Conservation (phyloP, 2,329 filamentous ascomycete species). For the Lachnellula hyalina region DNA sequence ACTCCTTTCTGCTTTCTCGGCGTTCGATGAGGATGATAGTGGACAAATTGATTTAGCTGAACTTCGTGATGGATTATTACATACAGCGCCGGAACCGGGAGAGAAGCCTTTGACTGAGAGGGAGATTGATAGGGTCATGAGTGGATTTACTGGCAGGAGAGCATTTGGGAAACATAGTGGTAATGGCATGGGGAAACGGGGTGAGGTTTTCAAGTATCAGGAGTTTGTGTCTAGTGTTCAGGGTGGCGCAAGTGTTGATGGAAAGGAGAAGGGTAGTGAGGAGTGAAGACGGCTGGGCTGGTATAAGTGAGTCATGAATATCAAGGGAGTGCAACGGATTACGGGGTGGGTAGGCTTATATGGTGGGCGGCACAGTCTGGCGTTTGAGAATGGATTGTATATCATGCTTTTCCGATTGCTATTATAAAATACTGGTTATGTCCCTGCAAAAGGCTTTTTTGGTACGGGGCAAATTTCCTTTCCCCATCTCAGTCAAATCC, state of each 20-base stretch:
- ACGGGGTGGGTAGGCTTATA: background rate
- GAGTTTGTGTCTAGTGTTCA: slow-evolving; percentile 64
- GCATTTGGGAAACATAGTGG: slow-evolving; percentile 64
- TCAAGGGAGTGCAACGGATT: background rate
- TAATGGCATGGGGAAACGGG: slow-evolving; percentile 53
- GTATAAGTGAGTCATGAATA: no score
- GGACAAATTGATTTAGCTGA: slow-evolving; percentile 84
- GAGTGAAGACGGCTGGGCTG: background rate
- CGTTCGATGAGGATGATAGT: slow-evolving; percentile 93
- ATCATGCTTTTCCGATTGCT: background rate
- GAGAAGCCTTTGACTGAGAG: slow-evolving; percentile 56
- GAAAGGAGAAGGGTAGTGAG: slow-evolving; percentile 18
- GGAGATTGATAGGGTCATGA: slow-evolving; percentile 84
- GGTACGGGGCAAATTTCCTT: no score
- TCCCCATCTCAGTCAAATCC: no score
- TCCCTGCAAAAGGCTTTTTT: no score
- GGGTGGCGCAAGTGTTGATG: slow-evolving; percentile 25
- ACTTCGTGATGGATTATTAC: slow-evolving; percentile 74
- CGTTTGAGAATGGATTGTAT: background rate
- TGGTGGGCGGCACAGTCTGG: background rate
- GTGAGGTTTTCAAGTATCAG: slow-evolving; percentile 88
- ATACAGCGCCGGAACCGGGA: slow-evolving; percentile 74
- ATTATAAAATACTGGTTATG: no score
- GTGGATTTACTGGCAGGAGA: slow-evolving; percentile 76
- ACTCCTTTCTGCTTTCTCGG: slow-evolving; percentile 82